phyloP scores from a whole-genome alignment of 345 rosid genomes.

The Jatropha curcas region DNA sequence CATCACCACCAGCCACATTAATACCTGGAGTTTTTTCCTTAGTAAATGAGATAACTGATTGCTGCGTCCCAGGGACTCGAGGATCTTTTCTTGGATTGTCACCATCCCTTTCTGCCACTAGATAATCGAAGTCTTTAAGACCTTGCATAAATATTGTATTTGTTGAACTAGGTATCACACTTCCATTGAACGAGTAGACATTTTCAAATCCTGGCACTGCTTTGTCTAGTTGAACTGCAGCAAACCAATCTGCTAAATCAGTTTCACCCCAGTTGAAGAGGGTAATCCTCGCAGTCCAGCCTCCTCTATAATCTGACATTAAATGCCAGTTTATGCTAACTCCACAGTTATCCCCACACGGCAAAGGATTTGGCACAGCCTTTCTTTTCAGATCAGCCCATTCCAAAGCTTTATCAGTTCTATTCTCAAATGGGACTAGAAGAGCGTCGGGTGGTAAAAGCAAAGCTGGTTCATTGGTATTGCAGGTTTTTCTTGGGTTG shows the following conservation, averaged over 20 bases:
- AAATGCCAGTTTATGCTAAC: conserved; percentile 34
- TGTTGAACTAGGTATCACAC: conserved; percentile 4
- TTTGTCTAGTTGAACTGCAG: conserved; percentile 24
- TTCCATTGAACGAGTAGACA: conserved; percentile 27
- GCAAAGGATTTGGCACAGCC: conserved; percentile 21
- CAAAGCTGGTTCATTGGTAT: conserved; percentile 33
- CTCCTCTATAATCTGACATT: conserved; percentile 20
- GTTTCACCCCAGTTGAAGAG: conserved; percentile 31
- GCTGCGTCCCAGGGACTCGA: conserved; percentile 50
- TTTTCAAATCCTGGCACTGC: conserved; percentile 23
- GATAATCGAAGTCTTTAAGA: conserved; percentile 28
- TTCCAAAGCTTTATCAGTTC: conserved; percentile 36
- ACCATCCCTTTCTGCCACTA: conserved; percentile 38
- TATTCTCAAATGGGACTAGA: conserved; percentile 47
- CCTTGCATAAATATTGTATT: conserved; percentile 26
- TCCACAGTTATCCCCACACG: conserved; percentile 32
- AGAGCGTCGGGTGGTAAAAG: conserved; percentile 40
- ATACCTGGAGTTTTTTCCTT: conserved; percentile 37
- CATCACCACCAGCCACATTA: conserved; percentile 34
- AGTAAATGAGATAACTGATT: conserved; percentile 43
- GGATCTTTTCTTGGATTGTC: conserved; percentile 41
- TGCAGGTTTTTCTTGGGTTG: conserved; percentile 36
- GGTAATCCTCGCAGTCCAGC: conserved; percentile 29
- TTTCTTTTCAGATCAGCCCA: conserved; percentile 25
- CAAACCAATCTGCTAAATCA: conserved; percentile 19